Percentiles rank a stretch among this genome's conserved stretches.
phyloP scores from a whole-genome alignment of 768 basidiomycete species.

The Russula sp. region DNA sequence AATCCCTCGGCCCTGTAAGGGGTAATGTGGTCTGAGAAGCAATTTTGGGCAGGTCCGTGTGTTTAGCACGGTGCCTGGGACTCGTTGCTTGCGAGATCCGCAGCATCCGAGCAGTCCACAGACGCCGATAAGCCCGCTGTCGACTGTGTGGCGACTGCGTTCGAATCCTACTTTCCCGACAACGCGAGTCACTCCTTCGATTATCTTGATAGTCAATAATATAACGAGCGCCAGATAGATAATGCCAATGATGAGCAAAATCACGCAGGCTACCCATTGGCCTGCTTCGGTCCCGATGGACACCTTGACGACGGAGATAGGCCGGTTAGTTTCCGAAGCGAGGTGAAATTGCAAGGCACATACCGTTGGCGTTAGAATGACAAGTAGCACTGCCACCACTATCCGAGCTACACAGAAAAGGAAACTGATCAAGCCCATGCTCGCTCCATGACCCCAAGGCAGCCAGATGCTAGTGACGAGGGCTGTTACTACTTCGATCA shows the following conservation, averaged over 20 bases:
- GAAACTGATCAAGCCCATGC: slow-evolving; percentile 96
- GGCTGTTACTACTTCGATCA: slow-evolving; percentile 84
- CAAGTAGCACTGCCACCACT: slow-evolving; percentile 82
- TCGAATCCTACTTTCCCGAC: slow-evolving; percentile 79
- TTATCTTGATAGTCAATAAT: slow-evolving; percentile 80
- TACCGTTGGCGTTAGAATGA: slow-evolving; percentile 87
- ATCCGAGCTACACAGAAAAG: slow-evolving; percentile 89
- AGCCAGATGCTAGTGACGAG: slow-evolving; percentile 91
- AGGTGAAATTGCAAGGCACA: neutral
- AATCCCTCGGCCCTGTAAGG: slow-evolving; percentile 30
- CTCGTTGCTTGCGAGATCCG: slow-evolving; percentile 44
- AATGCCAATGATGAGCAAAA: slow-evolving; percentile 77
- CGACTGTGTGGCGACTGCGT: slow-evolving; percentile 70
- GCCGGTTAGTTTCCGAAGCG: slow-evolving; percentile 19
- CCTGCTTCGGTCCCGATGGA: slow-evolving; percentile 75
- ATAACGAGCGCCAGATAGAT: slow-evolving; percentile 79
- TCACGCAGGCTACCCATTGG: slow-evolving; percentile 93
- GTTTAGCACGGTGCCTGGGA: slow-evolving; percentile 29
- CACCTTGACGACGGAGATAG: slow-evolving; percentile 51
- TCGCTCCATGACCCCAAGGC: slow-evolving; percentile 94
- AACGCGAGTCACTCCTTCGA: slow-evolving; percentile 80
- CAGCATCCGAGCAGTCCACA: slow-evolving; percentile 68
- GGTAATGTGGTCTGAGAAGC: slow-evolving; percentile 23
- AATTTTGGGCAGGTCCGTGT: slow-evolving; percentile 25
- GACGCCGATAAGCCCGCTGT: slow-evolving; percentile 85